phyloP scores from a whole-genome alignment of 192 early-diverging fungal genomes.

The Rhizoclosmatium sp. region DNA sequence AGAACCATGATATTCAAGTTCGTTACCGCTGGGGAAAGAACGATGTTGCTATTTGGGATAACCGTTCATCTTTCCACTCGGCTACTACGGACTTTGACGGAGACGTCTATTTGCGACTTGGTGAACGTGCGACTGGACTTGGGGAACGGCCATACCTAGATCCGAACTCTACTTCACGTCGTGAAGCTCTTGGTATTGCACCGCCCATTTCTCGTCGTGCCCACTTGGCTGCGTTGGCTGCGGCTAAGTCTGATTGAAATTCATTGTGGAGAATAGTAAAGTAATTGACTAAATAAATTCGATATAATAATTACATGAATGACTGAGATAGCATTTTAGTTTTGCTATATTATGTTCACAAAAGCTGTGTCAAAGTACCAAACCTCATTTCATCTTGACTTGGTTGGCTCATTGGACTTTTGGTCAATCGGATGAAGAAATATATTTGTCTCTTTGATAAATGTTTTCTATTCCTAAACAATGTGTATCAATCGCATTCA shows the following conservation, averaged over 20 bases:
- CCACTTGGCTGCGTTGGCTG: not conserved
- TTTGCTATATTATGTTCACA: no score
- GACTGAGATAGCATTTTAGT: no score
- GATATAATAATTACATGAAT: no score
- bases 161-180: constrained; percentile 2
- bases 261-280: no score
- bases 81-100: constrained; percentile 52
- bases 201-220: constrained; percentile 5
- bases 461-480: no score
- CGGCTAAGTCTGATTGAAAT: not conserved
- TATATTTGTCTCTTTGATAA: no score
- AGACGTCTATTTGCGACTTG: constrained; percentile 36
- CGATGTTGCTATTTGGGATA: constrained; percentile 60
- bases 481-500: no score
- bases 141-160: constrained; percentile 55
- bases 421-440: no score
- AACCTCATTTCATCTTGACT: no score
- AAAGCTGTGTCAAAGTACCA: no score
- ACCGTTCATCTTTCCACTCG: constrained; percentile 47
- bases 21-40: constrained; percentile 53
- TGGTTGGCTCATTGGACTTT: no score
- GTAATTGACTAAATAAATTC: no score
- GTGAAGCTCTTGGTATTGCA: constrained; percentile 28
- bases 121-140: constrained; percentile 46
- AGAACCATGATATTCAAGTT: constrained; percentile 54